These are phyloP conservation scores for Saprolegnia diclina DNA, from an alignment of 352 stramenopile species.

Conservation along the genomic window DNA sequence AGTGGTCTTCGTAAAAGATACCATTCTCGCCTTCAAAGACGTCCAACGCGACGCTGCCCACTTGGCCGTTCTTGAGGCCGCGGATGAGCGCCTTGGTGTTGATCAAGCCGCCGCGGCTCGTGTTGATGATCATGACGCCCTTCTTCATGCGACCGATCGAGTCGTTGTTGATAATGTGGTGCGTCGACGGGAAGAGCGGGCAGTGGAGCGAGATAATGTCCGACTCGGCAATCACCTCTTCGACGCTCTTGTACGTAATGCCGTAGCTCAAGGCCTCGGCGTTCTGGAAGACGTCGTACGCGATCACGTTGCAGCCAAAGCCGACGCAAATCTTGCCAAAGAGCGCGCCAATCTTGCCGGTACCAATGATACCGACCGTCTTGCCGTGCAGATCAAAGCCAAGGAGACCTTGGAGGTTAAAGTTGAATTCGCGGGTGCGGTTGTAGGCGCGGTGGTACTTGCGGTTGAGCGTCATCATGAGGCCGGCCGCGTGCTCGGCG, in stretches of 20 bases:
- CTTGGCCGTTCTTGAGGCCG: conserved; percentile 71
- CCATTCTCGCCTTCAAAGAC: conserved; percentile 78
- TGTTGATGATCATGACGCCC: conserved; percentile 88
- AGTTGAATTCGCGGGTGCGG: conserved; percentile 70
- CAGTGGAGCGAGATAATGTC: conserved; percentile 88
- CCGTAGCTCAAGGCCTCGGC: conserved; percentile 39
- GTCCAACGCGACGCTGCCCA: conserved; percentile 75
- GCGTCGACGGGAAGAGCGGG: conserved; percentile 72
- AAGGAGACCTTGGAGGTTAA: conserved; percentile 46
- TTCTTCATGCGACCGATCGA: conserved; percentile 85
- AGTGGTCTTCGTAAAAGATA: conserved; percentile 66
- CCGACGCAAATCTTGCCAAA: conserved; percentile 38
- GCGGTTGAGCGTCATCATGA: conserved; percentile 80
- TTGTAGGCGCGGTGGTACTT: conserved; percentile 74
- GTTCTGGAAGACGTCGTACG: conserved; percentile 60
- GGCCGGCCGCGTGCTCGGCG: conserved; percentile 61
- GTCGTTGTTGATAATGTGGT: conserved; percentile 77
- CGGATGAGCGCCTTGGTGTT: conserved; percentile 78
- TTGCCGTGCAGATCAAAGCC: conserved; percentile 68
- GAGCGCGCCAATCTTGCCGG: conserved; percentile 44
- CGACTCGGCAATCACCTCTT: conserved; percentile 54
- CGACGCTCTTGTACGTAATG: conserved; percentile 51
- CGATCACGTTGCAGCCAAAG: conserved; percentile 51
- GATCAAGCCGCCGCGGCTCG: conserved; percentile 80
- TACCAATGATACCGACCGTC: conserved; percentile 58